Base-by-base conservation (phyloP, 2,329 filamentous ascomycete species). In the Emmonsia crescens region DNA sequence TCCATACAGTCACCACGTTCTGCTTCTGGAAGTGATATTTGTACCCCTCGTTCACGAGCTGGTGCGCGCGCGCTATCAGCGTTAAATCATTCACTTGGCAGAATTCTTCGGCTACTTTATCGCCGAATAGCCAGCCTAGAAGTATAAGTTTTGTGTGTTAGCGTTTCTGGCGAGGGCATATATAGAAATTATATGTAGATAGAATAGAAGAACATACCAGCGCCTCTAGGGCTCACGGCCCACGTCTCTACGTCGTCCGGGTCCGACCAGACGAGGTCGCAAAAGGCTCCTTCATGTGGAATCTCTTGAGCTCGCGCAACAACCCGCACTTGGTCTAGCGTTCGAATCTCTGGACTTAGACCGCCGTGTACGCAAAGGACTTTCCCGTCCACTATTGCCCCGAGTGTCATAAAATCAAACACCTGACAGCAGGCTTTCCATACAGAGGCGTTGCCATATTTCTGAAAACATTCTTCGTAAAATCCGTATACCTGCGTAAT, bases 21-120 rank as follows among this genome's bases (percentile, higher is more conserved):
- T 93, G 83, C 74, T 97, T 94, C 77, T 97, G 94, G 67, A 92
- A 96, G 42, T 66, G 65, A 93, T 94, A 99, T 76, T 97, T 99
- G 79, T 97, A 99, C 57, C 94, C 94, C 77, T 99, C 94, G 93
- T 97, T 99, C 64, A 99, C 94, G 75, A 99, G 81, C 80, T 99
- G 94, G 82, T 99, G 94, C 60, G 94, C 94, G 76, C 94, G 85
- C 64, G 94, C 94, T 72, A 99, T 95, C 64, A 97, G 81, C 60
- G 93, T 97, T 77, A 99, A 80, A 62, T 92, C 93, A 73, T 99
- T 99, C 83, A 97, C 97, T 76, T 97, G 93, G 78, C 97, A 97
- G 81, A 99, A 99, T 1, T 93, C 93, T 79, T 97, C 93, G 36
- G 65, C 65, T 19, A 66, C 64, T 24, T 64, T 62, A 57, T 61